Conservation (phyloP, 306 rosid genomes). For the Fragaria vesca region DNA sequence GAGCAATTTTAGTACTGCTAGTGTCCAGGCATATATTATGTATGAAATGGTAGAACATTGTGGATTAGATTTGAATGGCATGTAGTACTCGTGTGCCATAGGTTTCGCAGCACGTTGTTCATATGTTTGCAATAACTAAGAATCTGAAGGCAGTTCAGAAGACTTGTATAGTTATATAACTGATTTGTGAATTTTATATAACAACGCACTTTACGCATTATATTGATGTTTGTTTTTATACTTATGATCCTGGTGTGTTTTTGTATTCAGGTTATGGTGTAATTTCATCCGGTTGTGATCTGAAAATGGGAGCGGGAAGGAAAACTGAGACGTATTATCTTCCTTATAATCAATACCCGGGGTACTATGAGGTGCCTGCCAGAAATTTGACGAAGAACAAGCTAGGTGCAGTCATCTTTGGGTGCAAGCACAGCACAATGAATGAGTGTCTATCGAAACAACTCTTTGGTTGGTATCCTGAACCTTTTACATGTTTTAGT, state of each 20-base stretch:
- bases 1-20: background rate
- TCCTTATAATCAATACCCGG: conserved; percentile 15
- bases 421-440: conserved; percentile 61
- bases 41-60: background rate
- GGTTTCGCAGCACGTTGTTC: background rate
- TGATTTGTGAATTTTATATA: background rate
- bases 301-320: conserved; percentile 56
- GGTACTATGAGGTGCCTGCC: background rate
- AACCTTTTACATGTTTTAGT: conserved; percentile 4
- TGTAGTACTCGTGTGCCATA: background rate
- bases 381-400: conserved; percentile 62
- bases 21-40: background rate
- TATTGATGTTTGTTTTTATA: background rate
- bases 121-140: background rate
- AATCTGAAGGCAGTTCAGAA: background rate
- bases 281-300: conserved; percentile 18
- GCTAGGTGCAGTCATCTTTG: conserved; percentile 91
- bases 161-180: too few relatives aligned
- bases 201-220: background rate
- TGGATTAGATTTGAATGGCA: background rate
- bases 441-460: conserved; percentile 70
- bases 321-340: conserved; percentile 26
- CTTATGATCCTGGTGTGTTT: background rate
- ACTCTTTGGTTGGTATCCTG: conserved; percentile 64
- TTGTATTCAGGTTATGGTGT: conserved; percentile 6